Evolutionary conservation across 257 asterid species (phyloP), one percentile per base, ranked within the genome.

Genomic region (Solanum clarkiae): DNA sequence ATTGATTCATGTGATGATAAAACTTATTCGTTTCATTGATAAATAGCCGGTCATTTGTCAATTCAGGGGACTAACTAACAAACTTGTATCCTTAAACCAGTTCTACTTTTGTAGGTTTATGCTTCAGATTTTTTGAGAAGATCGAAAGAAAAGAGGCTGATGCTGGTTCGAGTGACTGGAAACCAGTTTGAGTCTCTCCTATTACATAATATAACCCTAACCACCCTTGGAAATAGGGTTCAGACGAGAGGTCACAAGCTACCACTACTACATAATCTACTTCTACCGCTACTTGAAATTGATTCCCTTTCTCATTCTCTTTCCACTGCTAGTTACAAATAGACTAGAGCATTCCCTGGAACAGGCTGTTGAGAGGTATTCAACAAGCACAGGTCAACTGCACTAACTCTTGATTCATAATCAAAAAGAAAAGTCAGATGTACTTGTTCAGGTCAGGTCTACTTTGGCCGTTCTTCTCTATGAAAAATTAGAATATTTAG

Each of bases 131-230:
- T 95, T 89, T 91, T 92, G 94, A 93, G 90, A 89, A 94, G 98
- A 88, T 87, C 95, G 86, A 91, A 93, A 87, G 98, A 98, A 84
- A 93, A 91, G 92, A 92, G 90, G 91, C 93, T 97, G 87, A 90
- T 94, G 97, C 93, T 95, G 66, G 98, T 94, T 7, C 98, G 99
- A 72, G 93, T 97, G 99, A 95, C 94, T 87, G 89, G 95, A 47
- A 95, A 95, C 91, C 98, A 95, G 91, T 97, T 95, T 86, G 99
- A 97, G 86, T 97, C 97, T 47, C 94, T 97, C 69, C 93, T 95
- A 3, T 60, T 60, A 1, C 8, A 4, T 60, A n/a, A n/a, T n/a
- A 60, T 60, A 10, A 60, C 32, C 68, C 32, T n/a, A 60, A 60
- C 1, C 68, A 22, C 68, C 68, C 8, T 60, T 60, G 32, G 16